Percentiles rank a stretch among this genome's conserved stretches.
These are phyloP conservation scores for Hymenoscyphus linearis DNA, from an alignment of 2,329 filamentous ascomycete species.

Conservation along the genomic window DNA sequence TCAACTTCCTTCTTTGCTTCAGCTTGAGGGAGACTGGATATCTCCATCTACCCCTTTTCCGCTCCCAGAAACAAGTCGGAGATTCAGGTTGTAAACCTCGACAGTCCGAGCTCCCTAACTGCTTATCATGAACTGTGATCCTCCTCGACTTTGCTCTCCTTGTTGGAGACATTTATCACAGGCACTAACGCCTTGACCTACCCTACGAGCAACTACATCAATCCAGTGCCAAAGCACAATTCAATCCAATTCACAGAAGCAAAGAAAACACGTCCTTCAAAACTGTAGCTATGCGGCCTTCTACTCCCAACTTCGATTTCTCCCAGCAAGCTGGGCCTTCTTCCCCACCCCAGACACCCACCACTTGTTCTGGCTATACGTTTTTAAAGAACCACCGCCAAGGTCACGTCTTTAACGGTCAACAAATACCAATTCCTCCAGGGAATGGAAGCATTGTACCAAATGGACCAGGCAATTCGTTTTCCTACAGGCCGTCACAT, in stretches of 20 bases:
- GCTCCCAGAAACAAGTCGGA: conserved; percentile 7
- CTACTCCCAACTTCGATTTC: conserved; percentile 39
- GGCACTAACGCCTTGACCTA: conserved; percentile 31
- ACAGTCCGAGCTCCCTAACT: conserved; percentile 19
- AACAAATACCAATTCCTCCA: conserved; percentile 31
- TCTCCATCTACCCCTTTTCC: conserved; percentile 19
- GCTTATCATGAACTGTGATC: conserved; percentile 34
- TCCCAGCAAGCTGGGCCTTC: conserved; percentile 37
- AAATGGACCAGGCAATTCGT: conserved; percentile 29
- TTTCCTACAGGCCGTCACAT: conserved; percentile 32
- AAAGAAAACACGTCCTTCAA: not conserved
- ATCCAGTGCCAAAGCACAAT: conserved; percentile 13
- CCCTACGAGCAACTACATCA: conserved; percentile 7
- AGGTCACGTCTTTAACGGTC: conserved; percentile 23
- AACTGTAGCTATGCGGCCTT: conserved; percentile 35
- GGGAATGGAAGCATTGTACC: conserved; percentile 40
- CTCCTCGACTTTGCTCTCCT: conserved; percentile 31
- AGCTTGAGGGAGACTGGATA: conserved; percentile 11
- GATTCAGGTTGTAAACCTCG: conserved; percentile 24
- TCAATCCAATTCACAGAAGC: conserved; percentile 5
- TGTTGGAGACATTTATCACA: conserved; percentile 31
- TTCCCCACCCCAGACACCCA: conserved; percentile 45
- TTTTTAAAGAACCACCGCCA: conserved; percentile 20
- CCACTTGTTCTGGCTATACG: conserved; percentile 32
- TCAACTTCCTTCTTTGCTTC: conserved; percentile 12